A percentile compares a stretch with the other conserved stretches of the same genome.
Evolutionary conservation across 2,329 filamentous ascomycete genomes (phyloP).

Genomic region (Magnaporthiopsis rhizophila): DNA sequence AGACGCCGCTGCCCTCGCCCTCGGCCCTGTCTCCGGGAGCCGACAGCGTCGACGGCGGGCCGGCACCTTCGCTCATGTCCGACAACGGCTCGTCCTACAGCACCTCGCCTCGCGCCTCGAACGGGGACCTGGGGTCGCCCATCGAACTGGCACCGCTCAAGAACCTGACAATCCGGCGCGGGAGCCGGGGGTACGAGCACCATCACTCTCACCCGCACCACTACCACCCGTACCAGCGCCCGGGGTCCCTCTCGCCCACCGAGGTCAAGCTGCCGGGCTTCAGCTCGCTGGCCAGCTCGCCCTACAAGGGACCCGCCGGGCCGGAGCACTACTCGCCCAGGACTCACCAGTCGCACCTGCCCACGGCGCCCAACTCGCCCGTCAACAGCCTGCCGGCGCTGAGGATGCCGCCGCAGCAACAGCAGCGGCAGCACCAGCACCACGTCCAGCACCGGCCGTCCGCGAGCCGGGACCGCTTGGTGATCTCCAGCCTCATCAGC

Average conservation of each 20-base stretch:
- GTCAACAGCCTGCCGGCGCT: conserved; percentile 9
- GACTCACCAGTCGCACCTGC: conserved; percentile 16
- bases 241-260: conserved; percentile 7
- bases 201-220: conserved; percentile 3
- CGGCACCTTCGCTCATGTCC: conserved; percentile 60
- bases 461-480: neutral
- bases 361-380: conserved; percentile 28
- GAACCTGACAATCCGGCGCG: neutral
- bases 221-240: neutral
- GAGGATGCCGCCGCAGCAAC: neutral
- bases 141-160: conserved; percentile 33
- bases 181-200: neutral
- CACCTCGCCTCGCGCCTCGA: conserved; percentile 41
- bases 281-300: conserved; percentile 12
- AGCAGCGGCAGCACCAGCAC: no score
- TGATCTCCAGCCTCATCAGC: conserved; percentile 1
- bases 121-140: conserved; percentile 25
- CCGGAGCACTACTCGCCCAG: conserved; percentile 4
- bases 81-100: conserved; percentile 59
- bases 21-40: conserved; percentile 42
- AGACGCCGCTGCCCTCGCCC: conserved; percentile 29
- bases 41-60: conserved; percentile 41
- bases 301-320: conserved; percentile 6
- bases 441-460: neutral
- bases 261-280: conserved; percentile 23